Percentiles rank a stretch among this genome's conserved stretches.
Conservation (phyloP, 306 rosid genomes). For the Vigna nakashimae region DNA sequence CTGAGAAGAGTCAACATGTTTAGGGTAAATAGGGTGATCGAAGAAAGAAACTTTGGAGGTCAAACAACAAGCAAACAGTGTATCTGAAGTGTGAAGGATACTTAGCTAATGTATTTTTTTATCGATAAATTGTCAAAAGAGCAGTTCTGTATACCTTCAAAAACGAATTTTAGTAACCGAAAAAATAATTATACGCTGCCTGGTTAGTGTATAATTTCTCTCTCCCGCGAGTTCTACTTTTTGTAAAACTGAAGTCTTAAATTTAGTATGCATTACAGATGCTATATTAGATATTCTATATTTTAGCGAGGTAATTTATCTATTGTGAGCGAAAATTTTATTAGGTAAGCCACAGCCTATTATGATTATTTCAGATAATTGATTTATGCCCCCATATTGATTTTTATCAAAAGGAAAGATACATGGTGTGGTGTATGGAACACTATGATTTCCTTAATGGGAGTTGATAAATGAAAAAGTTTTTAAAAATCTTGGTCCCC, state of each 20-base stretch:
- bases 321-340: no score
- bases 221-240: no score
- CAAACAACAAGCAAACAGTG: conserved; percentile 21
- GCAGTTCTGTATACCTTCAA: conserved; percentile 20
- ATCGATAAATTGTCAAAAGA: neutral
- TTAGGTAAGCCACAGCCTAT: neutral
- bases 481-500: neutral
- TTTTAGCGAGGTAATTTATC: no score
- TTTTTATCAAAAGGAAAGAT: neutral
- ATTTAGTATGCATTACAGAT: no score
- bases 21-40: conserved; percentile 31
- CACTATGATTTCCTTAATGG: neutral
- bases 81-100: conserved; percentile 9
- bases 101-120: neutral
- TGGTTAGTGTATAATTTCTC: neutral
- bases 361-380: neutral
- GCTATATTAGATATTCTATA: no score
- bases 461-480: neutral
- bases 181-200: neutral
- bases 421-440: no score
- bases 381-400: neutral
- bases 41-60: conserved; percentile 7
- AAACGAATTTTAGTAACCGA: neutral
- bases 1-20: conserved; percentile 28
- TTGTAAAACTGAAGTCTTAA: no score